Evolutionary conservation across 768 basidiomycete species (phyloP).

Genomic region (Cystofilobasidium macerans): DNA sequence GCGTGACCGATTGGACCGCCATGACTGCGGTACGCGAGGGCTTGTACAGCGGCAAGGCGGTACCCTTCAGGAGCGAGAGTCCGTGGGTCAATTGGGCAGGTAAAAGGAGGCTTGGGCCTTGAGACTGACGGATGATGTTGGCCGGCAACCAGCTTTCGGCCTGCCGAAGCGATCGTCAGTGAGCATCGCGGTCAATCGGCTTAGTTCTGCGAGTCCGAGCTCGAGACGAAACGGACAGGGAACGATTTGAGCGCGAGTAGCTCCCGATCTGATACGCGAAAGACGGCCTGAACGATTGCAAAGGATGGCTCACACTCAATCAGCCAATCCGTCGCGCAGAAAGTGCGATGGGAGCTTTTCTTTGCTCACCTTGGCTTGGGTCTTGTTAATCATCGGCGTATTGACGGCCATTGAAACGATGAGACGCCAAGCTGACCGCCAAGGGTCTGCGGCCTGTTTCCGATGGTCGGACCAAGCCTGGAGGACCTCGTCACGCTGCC

Average conservation of each 20-base stretch:
- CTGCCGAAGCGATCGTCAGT: too few relatives aligned
- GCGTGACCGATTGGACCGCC: not conserved
- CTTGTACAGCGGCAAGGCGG: not conserved
- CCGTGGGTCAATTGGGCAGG: not conserved
- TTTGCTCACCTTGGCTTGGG: not conserved
- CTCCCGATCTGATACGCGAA: not conserved
- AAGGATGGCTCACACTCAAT: too few relatives aligned
- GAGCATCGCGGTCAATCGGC: too few relatives aligned
- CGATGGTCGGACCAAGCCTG: not conserved
- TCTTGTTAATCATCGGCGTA: not conserved
- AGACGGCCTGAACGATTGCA: not conserved
- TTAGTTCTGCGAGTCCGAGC: too few relatives aligned
- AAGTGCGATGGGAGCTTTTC: too few relatives aligned
- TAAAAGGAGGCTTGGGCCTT: too few relatives aligned
- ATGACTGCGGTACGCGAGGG: not conserved
- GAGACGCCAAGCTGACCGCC: not conserved
- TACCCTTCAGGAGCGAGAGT: not conserved
- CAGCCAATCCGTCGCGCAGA: not conserved
- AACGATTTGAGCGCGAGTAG: not conserved
- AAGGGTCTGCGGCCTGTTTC: not conserved
- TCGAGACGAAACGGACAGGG: too few relatives aligned
- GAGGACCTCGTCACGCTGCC: not conserved
- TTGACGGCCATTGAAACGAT: not conserved
- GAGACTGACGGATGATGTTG: too few relatives aligned
- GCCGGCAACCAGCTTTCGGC: too few relatives aligned